phyloP scores from a whole-genome alignment of 148 eudicot genomes.

The Spergularia bocconei region DNA sequence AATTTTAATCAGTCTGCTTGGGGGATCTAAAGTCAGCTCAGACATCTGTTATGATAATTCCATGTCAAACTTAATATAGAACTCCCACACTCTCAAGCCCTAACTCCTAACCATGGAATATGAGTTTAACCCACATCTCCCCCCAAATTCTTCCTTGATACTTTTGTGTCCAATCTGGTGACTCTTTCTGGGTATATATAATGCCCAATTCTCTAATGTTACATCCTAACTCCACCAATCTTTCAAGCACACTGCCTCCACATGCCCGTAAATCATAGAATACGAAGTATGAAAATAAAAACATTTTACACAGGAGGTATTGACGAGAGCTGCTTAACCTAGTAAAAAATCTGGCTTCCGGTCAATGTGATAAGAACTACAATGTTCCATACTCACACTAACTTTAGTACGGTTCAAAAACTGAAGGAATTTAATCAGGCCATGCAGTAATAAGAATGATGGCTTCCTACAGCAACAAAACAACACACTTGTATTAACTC shows the following conservation, averaged over 20 bases:
- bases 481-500: no score
- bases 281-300: not conserved
- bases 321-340: not conserved
- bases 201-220: not conserved
- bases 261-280: not conserved
- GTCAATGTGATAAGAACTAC: not conserved
- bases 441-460: not conserved
- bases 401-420: not conserved
- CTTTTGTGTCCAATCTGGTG: not conserved
- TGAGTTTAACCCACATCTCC: not conserved
- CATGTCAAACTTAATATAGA: not conserved
- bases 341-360: not conserved
- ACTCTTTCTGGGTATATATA: not conserved
- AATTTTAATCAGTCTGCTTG: not conserved
- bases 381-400: not conserved
- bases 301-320: no score
- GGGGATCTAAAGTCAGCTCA: not conserved
- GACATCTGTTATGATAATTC: not conserved
- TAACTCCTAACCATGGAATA: slow-evolving; percentile 3
- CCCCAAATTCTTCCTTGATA: not conserved
- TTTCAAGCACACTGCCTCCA: not conserved
- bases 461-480: no score
- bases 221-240: not conserved
- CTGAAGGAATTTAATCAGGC: not conserved
- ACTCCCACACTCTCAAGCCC: not conserved